These are phyloP conservation scores for Lactifluus hygrophoroides DNA, from an alignment of 768 basidiomycete genomes.

Conservation along the genomic window DNA sequence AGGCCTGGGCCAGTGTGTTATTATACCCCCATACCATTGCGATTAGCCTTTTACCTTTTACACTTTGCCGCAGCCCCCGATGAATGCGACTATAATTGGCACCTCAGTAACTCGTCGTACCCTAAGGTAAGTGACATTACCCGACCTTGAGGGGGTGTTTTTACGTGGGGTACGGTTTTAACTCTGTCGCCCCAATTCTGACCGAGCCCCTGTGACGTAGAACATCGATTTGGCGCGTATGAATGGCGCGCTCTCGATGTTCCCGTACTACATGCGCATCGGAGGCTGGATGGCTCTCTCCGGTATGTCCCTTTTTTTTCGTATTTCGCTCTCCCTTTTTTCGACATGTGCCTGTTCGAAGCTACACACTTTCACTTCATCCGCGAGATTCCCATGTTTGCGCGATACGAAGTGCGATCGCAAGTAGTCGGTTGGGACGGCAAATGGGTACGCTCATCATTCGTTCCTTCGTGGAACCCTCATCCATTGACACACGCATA, in stretches of 20 bases:
- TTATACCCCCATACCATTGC: background rate
- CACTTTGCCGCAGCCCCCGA: conserved; percentile 44
- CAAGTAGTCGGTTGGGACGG: conserved; percentile 58
- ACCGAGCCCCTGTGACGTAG: conserved; percentile 16
- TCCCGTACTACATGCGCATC: conserved; percentile 48
- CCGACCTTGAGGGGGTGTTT: background rate
- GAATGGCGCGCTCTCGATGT: conserved; percentile 38
- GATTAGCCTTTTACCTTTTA: background rate
- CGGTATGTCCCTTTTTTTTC: too few relatives aligned
- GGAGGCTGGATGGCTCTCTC: conserved; percentile 58
- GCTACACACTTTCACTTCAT: conserved; percentile 64
- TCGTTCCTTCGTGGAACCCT: background rate
- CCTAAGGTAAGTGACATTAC: conserved; percentile 43
- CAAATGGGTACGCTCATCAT: conserved; percentile 55
- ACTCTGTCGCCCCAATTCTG: background rate
- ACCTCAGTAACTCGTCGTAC: conserved; percentile 78
- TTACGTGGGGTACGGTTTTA: background rate
- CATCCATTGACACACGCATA: background rate
- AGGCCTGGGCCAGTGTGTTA: conserved; percentile 20
- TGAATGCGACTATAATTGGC: conserved; percentile 65
- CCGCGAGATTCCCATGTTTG: conserved; percentile 58
- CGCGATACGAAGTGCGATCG: conserved; percentile 52
- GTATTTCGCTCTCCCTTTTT: too few relatives aligned
- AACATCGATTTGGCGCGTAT: conserved; percentile 33
- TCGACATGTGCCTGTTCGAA: conserved; percentile 20